Base-by-base conservation (phyloP, 2,329 filamentous ascomycete species). In the Dothideomycetes sp. region DNA sequence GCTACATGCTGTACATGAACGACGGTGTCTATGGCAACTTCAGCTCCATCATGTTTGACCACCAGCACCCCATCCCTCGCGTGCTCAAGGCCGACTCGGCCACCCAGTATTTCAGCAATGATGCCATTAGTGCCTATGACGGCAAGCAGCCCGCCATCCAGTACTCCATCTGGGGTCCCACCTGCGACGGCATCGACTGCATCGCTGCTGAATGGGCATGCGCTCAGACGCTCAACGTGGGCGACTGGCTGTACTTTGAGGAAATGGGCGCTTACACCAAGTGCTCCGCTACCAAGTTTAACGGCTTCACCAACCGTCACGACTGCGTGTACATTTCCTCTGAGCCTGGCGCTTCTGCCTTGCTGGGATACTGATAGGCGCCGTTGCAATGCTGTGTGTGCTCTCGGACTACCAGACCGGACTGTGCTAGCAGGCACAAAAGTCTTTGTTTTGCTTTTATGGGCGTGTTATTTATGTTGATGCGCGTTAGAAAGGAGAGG, bases 191-290 rank as follows among this genome's bases (percentile, higher is more conserved):
- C 45, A 96, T 98, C 54, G 91, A 98, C 64, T 84, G 87, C 60
- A 94, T 98, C 63, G 77, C 82, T 36, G 77, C 85, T 59, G 84
- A 80, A 57, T 85, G 84, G 60, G 75, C 72, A 46, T 85, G 95
- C 54, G 67, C 77, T 24, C 78, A 83, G 38, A 73, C 82, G 35
- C 68, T 98, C 32, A 81, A 95, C 56, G 84, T 94, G 5, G 91
- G 91, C 38, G 91, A 98, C 62, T 98, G 91, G 91, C 72, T 98
- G 40, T 98, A 94, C 68, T 98, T 98, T 63, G 86, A 95, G 66
- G 79, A 94, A 46, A 98, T 98, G 91, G 91, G 91, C 40, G 89
- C 91, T 17, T 98, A 98, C 64, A 96, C 91, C 52, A 94, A 88
- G 72, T 96, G 89, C 72, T 95, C 87, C 44, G 89, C 91, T 47